Conservation (phyloP, 2,329 filamentous ascomycete genomes). For the Hirsutella rhossiliensis region DNA sequence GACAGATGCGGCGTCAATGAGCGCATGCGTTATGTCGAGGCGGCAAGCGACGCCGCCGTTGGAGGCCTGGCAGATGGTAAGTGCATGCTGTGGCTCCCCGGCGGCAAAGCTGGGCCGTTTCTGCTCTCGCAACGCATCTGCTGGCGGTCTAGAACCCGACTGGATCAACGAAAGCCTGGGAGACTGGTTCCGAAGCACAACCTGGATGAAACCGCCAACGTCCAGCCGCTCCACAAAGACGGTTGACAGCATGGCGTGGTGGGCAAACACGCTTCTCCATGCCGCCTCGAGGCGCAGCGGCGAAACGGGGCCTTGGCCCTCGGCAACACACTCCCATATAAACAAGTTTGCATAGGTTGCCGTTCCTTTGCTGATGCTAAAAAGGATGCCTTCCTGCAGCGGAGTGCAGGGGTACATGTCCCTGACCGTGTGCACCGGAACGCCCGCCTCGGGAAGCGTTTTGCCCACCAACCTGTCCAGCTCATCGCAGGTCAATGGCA, state of each 20-base stretch:
- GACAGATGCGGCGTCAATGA: background rate
- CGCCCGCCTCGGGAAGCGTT: background rate
- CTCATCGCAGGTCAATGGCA: background rate
- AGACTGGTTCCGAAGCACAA: background rate
- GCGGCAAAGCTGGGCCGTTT: background rate
- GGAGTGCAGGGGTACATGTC: background rate
- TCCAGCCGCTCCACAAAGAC: background rate
- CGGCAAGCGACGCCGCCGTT: background rate
- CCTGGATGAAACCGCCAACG: background rate
- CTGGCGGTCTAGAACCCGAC: background rate
- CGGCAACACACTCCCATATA: background rate
- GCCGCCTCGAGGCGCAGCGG: background rate
- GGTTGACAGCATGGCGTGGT: background rate
- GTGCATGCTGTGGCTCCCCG: background rate
- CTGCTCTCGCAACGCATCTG: background rate
- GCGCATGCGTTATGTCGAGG: background rate
- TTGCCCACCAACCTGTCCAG: background rate
- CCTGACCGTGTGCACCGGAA: background rate
- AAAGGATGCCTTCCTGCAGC: conserved; percentile 1
- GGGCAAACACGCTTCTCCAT: background rate
- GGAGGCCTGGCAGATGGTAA: background rate
- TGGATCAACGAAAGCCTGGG: background rate
- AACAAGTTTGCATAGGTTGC: background rate
- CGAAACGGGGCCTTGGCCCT: background rate
- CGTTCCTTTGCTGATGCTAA: background rate